Evolutionary conservation across 225 moss, liverwort and hornwort species (phyloP).

Genomic region (Rhytidiadelphus loreus): DNA sequence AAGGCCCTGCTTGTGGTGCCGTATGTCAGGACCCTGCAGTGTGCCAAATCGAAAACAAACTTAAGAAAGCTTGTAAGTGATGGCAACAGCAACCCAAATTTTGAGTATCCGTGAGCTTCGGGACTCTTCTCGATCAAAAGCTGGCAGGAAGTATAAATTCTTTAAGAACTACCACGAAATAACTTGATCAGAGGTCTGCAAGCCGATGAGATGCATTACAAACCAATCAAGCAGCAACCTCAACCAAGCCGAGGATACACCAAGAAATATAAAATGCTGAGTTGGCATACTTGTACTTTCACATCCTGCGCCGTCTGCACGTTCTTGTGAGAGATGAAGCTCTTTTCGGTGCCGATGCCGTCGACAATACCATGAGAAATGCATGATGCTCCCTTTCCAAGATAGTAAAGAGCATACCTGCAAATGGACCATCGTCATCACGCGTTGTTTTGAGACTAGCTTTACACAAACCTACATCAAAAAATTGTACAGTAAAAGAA

Average conservation of each 20-base stretch:
- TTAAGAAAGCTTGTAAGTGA: background rate
- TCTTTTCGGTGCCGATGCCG: conserved; percentile 68
- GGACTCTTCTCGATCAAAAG: background rate
- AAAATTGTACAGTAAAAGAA: background rate
- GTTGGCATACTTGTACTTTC: conserved; percentile 50
- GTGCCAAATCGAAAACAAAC: background rate
- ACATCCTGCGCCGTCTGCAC: conserved; percentile 44
- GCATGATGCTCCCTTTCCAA: conserved; percentile 60
- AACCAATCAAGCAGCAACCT: background rate
- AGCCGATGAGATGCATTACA: background rate
- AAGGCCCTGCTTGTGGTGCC: conserved; percentile 71
- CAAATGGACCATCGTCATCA: background rate
- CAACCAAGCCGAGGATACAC: background rate
- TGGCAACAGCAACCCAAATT: background rate
- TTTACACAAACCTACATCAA: background rate
- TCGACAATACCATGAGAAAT: conserved; percentile 72
- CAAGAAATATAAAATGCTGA: background rate
- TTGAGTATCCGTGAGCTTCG: background rate
- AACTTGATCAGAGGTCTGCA: background rate
- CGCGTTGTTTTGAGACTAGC: background rate
- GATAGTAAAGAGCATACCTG: conserved; percentile 77
- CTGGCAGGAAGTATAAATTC: background rate
- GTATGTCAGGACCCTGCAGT: conserved; percentile 49
- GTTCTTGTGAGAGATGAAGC: conserved; percentile 68
- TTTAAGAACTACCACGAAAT: background rate